Evolutionary conservation across 2,329 filamentous ascomycete species (phyloP).

Genomic region (Periglandula ipomoeae): DNA sequence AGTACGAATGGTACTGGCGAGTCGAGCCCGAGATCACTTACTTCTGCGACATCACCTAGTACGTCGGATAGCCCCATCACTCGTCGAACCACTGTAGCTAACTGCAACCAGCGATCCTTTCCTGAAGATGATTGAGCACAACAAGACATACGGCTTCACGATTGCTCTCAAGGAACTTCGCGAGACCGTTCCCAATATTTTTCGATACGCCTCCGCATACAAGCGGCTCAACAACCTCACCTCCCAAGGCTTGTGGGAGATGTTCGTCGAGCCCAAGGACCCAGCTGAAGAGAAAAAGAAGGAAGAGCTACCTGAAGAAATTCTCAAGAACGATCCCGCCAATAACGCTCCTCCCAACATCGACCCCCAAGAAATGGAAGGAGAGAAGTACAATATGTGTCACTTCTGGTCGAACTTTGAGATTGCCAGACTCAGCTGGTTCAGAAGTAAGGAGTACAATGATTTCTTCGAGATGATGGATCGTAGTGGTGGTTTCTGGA

Average conservation of each 20-base stretch:
- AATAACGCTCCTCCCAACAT: conserved; percentile 66
- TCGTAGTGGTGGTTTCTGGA: conserved; percentile 95
- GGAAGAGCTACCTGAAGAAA: conserved; percentile 69
- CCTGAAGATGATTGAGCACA: conserved; percentile 82
- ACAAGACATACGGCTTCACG: conserved; percentile 98
- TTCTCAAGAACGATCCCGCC: conserved; percentile 65
- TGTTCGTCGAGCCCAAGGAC: conserved; percentile 80
- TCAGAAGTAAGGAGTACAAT: conserved; percentile 93
- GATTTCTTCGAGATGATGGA: conserved; percentile 99
- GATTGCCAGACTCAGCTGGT: conserved; percentile 90
- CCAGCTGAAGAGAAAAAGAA: conserved; percentile 53
- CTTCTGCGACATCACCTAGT: conserved; percentile 99
- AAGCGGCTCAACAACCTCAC: conserved; percentile 85
- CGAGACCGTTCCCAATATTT: conserved; percentile 97
- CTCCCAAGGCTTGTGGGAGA: conserved; percentile 93
- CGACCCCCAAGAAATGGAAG: conserved; percentile 90
- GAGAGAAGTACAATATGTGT: conserved; percentile 99
- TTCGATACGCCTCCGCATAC: conserved; percentile 96
- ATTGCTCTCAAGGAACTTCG: conserved; percentile 97
- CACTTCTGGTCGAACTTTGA: conserved; percentile 99
- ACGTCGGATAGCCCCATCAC: conserved; percentile 17
- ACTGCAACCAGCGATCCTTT: conserved; percentile 59
- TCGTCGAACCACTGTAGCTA: neutral
- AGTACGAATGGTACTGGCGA: conserved; percentile 99
- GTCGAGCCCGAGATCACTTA: conserved; percentile 99